These are phyloP conservation scores for Leptodontidium sp. DNA, from an alignment of 2,329 filamentous ascomycete species.

Conservation along the genomic window DNA sequence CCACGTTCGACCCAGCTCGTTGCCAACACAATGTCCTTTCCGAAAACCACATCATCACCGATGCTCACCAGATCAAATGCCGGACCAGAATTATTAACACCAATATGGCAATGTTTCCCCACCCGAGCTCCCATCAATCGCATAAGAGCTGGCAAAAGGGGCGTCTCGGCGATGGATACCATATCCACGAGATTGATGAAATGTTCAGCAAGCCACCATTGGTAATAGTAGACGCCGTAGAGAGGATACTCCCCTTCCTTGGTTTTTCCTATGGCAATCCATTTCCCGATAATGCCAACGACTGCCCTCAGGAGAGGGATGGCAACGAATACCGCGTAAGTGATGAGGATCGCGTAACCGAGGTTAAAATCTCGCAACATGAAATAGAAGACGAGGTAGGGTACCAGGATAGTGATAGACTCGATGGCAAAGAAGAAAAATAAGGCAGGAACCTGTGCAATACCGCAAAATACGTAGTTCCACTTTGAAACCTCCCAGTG, in stretches of 20 bases:
- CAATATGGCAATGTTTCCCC: constrained; percentile 20
- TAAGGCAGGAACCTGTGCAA: constrained; percentile 19
- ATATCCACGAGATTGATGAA: constrained; percentile 19
- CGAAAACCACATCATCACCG: constrained; percentile 18
- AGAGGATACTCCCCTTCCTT: constrained; percentile 18
- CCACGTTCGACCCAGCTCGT: constrained; percentile 18
- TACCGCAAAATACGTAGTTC: constrained; percentile 18
- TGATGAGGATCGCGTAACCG: constrained; percentile 9
- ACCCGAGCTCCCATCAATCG: constrained; percentile 19
- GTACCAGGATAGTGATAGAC: background rate
- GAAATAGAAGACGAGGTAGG: constrained; percentile 12
- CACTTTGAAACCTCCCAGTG: constrained; percentile 13
- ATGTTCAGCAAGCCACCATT: constrained; percentile 21
- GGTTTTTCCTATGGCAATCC: constrained; percentile 12
- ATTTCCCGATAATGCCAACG: constrained; percentile 19
- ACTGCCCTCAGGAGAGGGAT: constrained; percentile 11
- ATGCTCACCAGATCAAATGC: constrained; percentile 17
- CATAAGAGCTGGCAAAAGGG: constrained; percentile 20
- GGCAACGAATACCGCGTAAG: constrained; percentile 15
- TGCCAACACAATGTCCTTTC: constrained; percentile 4
- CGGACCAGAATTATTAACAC: background rate
- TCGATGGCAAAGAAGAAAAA: constrained; percentile 9
- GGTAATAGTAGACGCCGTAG: constrained; percentile 20
- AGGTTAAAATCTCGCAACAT: background rate
- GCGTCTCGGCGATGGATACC: constrained; percentile 18